phyloP scores from a whole-genome alignment of 768 basidiomycete genomes.

The Hypsizygus marmoreus region DNA sequence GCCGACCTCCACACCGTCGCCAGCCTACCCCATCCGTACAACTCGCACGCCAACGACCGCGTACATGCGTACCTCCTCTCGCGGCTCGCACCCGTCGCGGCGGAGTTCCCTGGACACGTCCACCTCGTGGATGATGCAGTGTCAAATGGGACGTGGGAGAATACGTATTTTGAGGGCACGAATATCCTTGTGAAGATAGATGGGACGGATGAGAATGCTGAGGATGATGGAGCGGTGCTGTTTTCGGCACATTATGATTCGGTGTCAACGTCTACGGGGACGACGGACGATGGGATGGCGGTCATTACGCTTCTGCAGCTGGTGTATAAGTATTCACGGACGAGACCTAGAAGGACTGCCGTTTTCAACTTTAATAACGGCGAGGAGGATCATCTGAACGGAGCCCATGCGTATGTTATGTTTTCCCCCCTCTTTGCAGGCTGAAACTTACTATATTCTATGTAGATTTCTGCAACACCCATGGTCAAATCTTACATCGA shows the following conservation, averaged over 20 bases:
- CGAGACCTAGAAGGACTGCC: constrained; percentile 46
- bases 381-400: constrained; percentile 77
- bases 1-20: constrained; percentile 62
- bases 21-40: constrained; percentile 70
- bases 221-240: constrained; percentile 48
- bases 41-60: constrained; percentile 71
- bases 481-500: constrained; percentile 65
- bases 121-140: constrained; percentile 51
- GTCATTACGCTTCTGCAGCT: constrained; percentile 33
- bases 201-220: constrained; percentile 41
- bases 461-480: constrained; percentile 71
- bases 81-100: constrained; percentile 49
- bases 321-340: constrained; percentile 46
- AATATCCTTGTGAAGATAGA: constrained; percentile 67
- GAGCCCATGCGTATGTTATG: constrained; percentile 57
- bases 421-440: background rate
- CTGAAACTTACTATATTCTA: background rate
- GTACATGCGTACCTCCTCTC: constrained; percentile 61
- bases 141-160: constrained; percentile 49
- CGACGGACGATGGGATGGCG: constrained; percentile 59
- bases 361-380: constrained; percentile 88
- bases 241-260: constrained; percentile 84
- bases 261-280: constrained; percentile 71
- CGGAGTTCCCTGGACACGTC: constrained; percentile 43
- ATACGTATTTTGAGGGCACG: constrained; percentile 60